Percentiles rank a stretch among this genome's conserved stretches.
These are phyloP conservation scores for Bassia scoparia DNA, from an alignment of 148 eudicot species.

Conservation along the genomic window DNA sequence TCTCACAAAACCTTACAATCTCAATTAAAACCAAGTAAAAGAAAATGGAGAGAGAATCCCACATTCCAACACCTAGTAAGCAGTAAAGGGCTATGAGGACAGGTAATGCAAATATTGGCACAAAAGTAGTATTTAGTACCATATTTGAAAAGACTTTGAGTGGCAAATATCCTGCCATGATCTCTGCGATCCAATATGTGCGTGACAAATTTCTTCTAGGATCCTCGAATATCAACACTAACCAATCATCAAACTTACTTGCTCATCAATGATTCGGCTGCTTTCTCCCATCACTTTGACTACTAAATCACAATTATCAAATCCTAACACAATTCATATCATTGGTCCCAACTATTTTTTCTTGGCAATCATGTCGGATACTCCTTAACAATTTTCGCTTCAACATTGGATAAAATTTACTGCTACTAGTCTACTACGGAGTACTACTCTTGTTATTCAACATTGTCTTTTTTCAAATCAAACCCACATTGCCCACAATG, in stretches of 20 bases:
- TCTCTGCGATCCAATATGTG: not conserved
- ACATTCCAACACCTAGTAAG: no score
- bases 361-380: constrained; percentile 14
- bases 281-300: constrained; percentile 14
- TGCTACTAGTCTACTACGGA: no score
- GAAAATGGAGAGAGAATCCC: no score
- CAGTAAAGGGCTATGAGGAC: no score
- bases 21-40: no score
- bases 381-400: not conserved
- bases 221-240: not conserved
- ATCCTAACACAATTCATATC: not conserved
- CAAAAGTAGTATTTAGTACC: not conserved
- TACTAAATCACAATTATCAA: constrained; percentile 1
- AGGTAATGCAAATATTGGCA: not conserved
- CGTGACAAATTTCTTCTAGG: constrained; percentile 8
- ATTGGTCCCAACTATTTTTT: constrained; percentile 10
- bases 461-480: no score
- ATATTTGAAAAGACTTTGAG: not conserved
- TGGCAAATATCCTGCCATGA: constrained; percentile 1
- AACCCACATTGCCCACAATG: no score
- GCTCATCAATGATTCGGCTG: not conserved
- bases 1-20: no score
- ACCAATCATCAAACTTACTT: constrained; percentile 15
- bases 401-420: not conserved
- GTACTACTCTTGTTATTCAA: no score